Evolutionary conservation across 257 asterid genomes (phyloP).

Genomic region (Penstemon barbatus): DNA sequence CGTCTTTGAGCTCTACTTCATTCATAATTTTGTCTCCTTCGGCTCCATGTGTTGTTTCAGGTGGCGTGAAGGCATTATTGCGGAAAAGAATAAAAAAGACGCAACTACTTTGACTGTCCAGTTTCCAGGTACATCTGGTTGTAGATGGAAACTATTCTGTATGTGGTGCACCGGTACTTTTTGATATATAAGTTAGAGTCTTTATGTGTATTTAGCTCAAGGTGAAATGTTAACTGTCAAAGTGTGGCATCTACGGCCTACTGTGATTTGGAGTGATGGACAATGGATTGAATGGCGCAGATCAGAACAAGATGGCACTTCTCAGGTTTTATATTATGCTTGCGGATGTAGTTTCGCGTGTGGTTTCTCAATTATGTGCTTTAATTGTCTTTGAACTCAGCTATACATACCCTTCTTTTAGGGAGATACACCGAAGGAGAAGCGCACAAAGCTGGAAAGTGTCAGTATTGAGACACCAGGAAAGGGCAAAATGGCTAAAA

Average conservation of each 20-base stretch:
- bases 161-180: conserved; percentile 28
- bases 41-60: conserved; percentile 44
- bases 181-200: conserved; percentile 14
- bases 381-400: conserved; percentile 16
- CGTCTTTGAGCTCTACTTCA: conserved; percentile 2
- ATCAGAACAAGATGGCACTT: conserved; percentile 45
- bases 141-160: background rate
- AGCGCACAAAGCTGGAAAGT: conserved; percentile 66
- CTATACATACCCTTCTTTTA: conserved; percentile 37
- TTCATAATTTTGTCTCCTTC: conserved; percentile 5
- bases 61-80: conserved; percentile 91
- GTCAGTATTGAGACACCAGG: conserved; percentile 47
- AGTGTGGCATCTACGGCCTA: conserved; percentile 85
- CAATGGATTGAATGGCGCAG: conserved; percentile 81
- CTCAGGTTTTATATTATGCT: conserved; percentile 50
- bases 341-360: conserved; percentile 1
- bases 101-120: conserved; percentile 56
- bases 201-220: conserved; percentile 45
- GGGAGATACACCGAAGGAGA: conserved; percentile 87
- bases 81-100: conserved; percentile 71
- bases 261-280: conserved; percentile 74
- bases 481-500: conserved; percentile 48
- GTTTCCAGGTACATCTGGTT: conserved; percentile 70
- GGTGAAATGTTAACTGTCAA: conserved; percentile 61
- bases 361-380: background rate